Percentiles rank a stretch among this genome's conserved stretches.
These are phyloP conservation scores for Sphaerosporella brunnea DNA, from an alignment of 495 filamentous ascomycete genomes.

Conservation along the genomic window DNA sequence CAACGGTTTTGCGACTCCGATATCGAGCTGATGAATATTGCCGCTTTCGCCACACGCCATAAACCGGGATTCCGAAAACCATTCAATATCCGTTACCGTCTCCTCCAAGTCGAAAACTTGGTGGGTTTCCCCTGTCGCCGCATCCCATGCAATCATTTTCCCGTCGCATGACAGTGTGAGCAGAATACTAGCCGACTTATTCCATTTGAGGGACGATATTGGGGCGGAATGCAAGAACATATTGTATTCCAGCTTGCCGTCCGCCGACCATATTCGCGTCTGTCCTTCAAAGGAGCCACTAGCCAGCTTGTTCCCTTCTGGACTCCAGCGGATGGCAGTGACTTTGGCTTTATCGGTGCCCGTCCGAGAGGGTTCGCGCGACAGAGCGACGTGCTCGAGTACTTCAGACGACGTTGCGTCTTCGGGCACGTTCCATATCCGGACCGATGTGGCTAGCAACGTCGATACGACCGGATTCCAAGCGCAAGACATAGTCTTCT, in stretches of 20 bases:
- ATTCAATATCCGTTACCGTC: slow-evolving; percentile 38
- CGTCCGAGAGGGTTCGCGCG: slow-evolving; percentile 29
- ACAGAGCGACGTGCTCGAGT: slow-evolving; percentile 31
- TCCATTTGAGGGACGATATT: slow-evolving; percentile 45
- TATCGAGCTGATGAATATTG: slow-evolving; percentile 17
- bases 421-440: slow-evolving; percentile 51
- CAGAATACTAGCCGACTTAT: slow-evolving; percentile 35
- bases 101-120: slow-evolving; percentile 28
- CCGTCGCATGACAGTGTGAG: slow-evolving; percentile 40
- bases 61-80: slow-evolving; percentile 42
- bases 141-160: slow-evolving; percentile 35
- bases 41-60: slow-evolving; percentile 35
- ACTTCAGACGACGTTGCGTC: slow-evolving; percentile 30
- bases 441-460: slow-evolving; percentile 59
- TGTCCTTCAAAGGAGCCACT: slow-evolving; percentile 49
- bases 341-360: slow-evolving; percentile 30
- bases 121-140: slow-evolving; percentile 27
- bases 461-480: slow-evolving; percentile 65
- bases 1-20: slow-evolving; percentile 9
- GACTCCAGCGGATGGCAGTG: slow-evolving; percentile 56
- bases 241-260: slow-evolving; percentile 34
- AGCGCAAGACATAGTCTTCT: slow-evolving; percentile 46
- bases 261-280: slow-evolving; percentile 48
- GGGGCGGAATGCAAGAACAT: slow-evolving; percentile 34
- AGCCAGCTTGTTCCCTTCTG: slow-evolving; percentile 46